Evolutionary conservation across 164 flowering plant species (phyloP).

Genomic region (Aristolochia contorta): DNA sequence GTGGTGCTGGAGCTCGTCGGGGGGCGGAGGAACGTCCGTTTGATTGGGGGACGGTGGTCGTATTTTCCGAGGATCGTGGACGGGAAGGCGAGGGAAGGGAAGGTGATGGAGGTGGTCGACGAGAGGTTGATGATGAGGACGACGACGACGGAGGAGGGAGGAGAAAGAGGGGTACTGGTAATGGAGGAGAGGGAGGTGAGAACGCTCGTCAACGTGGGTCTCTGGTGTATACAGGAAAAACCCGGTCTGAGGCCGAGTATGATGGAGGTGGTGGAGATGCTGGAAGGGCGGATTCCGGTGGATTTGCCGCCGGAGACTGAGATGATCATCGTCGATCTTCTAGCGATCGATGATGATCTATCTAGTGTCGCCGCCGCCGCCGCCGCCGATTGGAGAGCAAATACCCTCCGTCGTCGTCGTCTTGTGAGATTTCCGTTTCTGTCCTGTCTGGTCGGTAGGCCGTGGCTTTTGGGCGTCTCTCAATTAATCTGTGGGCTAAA

Average conservation of each 20-base stretch:
- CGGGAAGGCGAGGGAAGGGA: slow-evolving; percentile 57
- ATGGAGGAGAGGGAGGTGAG: slow-evolving; percentile 49
- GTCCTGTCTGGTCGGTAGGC: slow-evolving; percentile 29
- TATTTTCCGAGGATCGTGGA: slow-evolving; percentile 60
- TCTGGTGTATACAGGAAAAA: slow-evolving; percentile 88
- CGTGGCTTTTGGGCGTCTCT: background rate
- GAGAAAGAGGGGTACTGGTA: no score
- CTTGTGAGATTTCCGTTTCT: slow-evolving; percentile 20
- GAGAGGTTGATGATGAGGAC: slow-evolving; percentile 30
- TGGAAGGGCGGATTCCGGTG: slow-evolving; percentile 48
- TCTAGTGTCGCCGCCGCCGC: background rate
- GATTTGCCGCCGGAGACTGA: slow-evolving; percentile 62
- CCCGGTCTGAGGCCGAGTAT: slow-evolving; percentile 62
- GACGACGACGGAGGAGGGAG: no score
- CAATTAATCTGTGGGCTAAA: background rate
- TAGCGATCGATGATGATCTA: slow-evolving; percentile 28
- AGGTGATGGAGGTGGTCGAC: slow-evolving; percentile 69
- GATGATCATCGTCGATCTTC: slow-evolving; percentile 56
- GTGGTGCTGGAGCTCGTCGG: slow-evolving; percentile 78
- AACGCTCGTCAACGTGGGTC: slow-evolving; percentile 44
- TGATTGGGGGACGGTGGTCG: slow-evolving; percentile 35
- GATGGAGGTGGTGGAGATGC: slow-evolving; percentile 68
- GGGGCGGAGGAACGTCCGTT: slow-evolving; percentile 51
- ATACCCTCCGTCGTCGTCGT: slow-evolving; percentile 10
- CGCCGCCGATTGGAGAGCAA: slow-evolving; percentile 1